Evolutionary conservation across 345 rosid species (phyloP).

Genomic region (Euphorbia tirucalli): DNA sequence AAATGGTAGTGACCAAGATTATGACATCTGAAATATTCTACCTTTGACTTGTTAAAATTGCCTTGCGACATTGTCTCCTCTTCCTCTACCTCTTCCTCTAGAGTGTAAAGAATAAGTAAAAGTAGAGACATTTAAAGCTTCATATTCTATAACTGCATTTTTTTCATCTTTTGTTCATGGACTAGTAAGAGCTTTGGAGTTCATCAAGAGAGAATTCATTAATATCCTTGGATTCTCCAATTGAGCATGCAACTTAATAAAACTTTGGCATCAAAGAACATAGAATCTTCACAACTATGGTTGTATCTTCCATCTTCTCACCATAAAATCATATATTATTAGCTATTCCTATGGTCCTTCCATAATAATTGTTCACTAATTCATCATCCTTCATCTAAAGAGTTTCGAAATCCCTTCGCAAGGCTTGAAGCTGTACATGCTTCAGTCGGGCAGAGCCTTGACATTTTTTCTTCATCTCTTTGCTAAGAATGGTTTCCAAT

Average conservation of each 20-base stretch:
- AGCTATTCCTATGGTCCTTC: neutral
- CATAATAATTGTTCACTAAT: neutral
- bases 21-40: too few species aligned
- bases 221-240: neutral
- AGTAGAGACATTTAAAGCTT: slow-evolving; percentile 6
- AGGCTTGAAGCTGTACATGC: neutral
- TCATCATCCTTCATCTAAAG: neutral
- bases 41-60: neutral
- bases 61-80: slow-evolving; percentile 3
- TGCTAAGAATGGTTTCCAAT: neutral
- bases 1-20: too few species aligned
- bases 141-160: neutral
- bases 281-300: neutral
- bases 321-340: slow-evolving; percentile 5
- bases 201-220: slow-evolving; percentile 10
- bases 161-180: slow-evolving; percentile 11
- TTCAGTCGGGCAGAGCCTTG: neutral
- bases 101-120: neutral
- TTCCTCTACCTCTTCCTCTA: neutral
- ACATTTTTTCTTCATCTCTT: neutral
- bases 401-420: neutral
- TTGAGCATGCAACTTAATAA: slow-evolving; percentile 1
- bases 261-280: neutral
- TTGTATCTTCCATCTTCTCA: neutral
- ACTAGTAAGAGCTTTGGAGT: slow-evolving; percentile 14